These are phyloP conservation scores for Suhomyces choctaworum DNA, from an alignment of 1,139 yeast species.

Conservation along the genomic window DNA sequence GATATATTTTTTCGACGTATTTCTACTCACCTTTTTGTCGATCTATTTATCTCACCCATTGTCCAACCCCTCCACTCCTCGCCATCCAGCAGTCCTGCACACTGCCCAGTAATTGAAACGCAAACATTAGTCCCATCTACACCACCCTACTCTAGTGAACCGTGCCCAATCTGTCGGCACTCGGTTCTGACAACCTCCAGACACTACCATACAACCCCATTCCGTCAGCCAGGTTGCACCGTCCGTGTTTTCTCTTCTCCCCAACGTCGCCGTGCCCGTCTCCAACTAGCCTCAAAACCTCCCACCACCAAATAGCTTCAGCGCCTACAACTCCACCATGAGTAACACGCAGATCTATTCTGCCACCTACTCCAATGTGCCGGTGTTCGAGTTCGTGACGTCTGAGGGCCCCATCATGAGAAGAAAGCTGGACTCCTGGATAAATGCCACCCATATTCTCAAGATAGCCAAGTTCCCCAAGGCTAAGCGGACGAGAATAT, in stretches of 20 bases:
- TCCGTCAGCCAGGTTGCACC: no score
- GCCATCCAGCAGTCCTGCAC: constrained; percentile 5
- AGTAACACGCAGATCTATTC: constrained; percentile 57
- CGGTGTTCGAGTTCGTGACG: constrained; percentile 69
- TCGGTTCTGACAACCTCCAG: not conserved
- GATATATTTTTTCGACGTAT: not conserved
- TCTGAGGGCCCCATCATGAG: constrained; percentile 82
- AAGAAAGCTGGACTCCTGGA: constrained; percentile 74
- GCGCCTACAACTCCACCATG: constrained; percentile 17
- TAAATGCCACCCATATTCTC: constrained; percentile 88
- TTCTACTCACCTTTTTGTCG: not conserved
- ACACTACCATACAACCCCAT: constrained; percentile 1
- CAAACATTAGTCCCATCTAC: constrained; percentile 5
- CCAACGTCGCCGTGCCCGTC: not conserved
- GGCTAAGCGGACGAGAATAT: constrained; percentile 77
- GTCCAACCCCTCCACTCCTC: not conserved
- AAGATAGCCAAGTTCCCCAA: constrained; percentile 87
- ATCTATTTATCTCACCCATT: no score
- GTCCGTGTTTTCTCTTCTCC: constrained; percentile 1
- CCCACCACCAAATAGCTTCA: constrained; percentile 1
- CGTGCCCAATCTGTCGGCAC: constrained; percentile 2
- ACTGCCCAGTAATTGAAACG: constrained; percentile 2
- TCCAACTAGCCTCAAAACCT: not conserved
- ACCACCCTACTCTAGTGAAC: constrained; percentile 1
- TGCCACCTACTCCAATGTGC: constrained; percentile 81